Conservation (phyloP, 345 rosid species). For the Dimocarpus longan region DNA sequence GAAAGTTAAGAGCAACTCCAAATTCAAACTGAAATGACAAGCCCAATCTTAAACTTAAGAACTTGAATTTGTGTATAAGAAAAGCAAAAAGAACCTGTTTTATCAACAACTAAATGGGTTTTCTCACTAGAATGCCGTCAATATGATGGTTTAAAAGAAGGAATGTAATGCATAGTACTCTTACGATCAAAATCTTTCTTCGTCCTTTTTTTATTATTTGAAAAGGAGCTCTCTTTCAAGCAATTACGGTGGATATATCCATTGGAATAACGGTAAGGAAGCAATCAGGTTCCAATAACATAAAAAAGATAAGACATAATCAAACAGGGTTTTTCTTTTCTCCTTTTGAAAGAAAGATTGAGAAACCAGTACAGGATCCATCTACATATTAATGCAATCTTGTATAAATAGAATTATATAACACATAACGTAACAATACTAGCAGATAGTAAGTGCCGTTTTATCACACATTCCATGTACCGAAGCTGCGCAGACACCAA, state of each 20-base stretch:
- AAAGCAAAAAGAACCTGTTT: no score
- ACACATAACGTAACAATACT: neutral
- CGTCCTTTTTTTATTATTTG: no score
- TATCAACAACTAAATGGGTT: neutral
- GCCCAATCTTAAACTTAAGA: constrained; percentile 8
- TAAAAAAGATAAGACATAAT: no score
- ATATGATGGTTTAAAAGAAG: neutral
- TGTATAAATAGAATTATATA: neutral
- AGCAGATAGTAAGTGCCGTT: neutral
- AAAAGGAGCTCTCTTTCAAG: neutral
- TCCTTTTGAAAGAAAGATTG: neutral
- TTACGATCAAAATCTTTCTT: no score
- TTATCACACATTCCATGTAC: neutral
- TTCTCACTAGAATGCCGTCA: neutral
- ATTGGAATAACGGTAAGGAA: neutral
- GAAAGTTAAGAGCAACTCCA: neutral
- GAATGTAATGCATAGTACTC: constrained; percentile 4
- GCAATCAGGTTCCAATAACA: neutral
- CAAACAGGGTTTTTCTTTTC: neutral
- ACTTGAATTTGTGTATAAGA: neutral
- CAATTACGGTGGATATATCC: neutral
- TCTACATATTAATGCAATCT: neutral
- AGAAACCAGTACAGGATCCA: neutral
- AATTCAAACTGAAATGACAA: constrained; percentile 6
- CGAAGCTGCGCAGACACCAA: neutral